Evolutionary conservation across 2,329 filamentous ascomycete species (phyloP).

Genomic region (Helotiales sp.): DNA sequence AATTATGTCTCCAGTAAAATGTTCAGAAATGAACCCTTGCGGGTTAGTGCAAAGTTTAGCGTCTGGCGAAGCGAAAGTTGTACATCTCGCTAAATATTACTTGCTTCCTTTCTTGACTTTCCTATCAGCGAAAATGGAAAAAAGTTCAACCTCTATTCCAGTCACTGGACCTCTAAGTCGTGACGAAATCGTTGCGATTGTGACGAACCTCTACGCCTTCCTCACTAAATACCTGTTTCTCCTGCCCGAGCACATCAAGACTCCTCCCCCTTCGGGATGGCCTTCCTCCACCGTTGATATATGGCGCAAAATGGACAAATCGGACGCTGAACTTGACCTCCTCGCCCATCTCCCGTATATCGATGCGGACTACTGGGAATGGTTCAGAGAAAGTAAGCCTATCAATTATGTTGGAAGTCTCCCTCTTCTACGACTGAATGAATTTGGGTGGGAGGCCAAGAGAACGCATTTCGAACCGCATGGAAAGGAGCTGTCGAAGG

Average conservation of each 20-base stretch:
- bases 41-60: too few species aligned
- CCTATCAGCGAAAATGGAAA: too few species aligned
- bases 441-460: not conserved
- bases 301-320: constrained; percentile 17
- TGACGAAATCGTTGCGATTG: constrained; percentile 4
- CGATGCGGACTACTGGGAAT: constrained; percentile 8
- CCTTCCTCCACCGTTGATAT: constrained; percentile 2
- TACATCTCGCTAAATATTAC: too few species aligned
- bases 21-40: too few species aligned
- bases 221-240: constrained; percentile 12
- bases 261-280: constrained; percentile 13
- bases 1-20: too few species aligned
- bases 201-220: constrained; percentile 15
- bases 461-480: not conserved
- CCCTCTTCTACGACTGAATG: constrained; percentile 4
- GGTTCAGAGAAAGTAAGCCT: constrained; percentile 13
- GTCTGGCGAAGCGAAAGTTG: too few species aligned
- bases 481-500: not conserved
- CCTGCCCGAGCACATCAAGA: constrained; percentile 9
- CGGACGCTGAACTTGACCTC: constrained; percentile 11
- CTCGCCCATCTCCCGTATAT: constrained; percentile 15
- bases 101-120: too few species aligned
- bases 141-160: too few species aligned
- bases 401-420: constrained; percentile 12
- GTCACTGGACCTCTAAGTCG: too few species aligned